Percentiles rank a stretch among this genome's conserved stretches.
These are phyloP conservation scores for Earliella scabrosa DNA, from an alignment of 1,284 basidiomycete genomes.

Conservation along the genomic window DNA sequence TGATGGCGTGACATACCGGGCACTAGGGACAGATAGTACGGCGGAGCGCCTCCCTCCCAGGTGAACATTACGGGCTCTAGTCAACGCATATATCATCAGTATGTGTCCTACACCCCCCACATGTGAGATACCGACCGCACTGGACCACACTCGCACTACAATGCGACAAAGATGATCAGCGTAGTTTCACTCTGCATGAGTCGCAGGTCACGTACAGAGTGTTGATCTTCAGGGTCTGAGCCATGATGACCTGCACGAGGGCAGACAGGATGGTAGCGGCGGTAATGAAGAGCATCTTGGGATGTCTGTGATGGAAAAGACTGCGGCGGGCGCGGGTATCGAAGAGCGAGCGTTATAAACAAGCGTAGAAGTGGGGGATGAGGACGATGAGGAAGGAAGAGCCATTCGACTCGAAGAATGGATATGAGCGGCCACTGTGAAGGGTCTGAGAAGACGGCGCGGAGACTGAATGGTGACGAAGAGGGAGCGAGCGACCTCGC, in stretches of 20 bases:
- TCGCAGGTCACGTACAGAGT: constrained; percentile 80
- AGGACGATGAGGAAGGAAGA: background rate
- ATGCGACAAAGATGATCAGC: background rate
- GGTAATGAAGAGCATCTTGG: constrained; percentile 55
- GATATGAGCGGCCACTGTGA: constrained; percentile 19
- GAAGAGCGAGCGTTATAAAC: constrained; percentile 13
- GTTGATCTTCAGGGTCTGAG: constrained; percentile 55
- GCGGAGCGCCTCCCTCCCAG: constrained; percentile 59
- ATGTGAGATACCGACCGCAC: constrained; percentile 51
- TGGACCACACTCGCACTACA: constrained; percentile 45
- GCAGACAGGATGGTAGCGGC: constrained; percentile 49
- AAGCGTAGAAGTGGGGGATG: background rate
- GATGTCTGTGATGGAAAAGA: constrained; percentile 3
- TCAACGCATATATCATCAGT: background rate
- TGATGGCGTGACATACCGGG: constrained; percentile 46
- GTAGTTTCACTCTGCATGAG: too few relatives aligned
- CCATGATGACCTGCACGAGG: constrained; percentile 49
- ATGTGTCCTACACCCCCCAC: background rate
- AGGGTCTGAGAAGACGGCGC: constrained; percentile 16
- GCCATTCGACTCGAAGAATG: background rate
- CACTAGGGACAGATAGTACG: constrained; percentile 70
- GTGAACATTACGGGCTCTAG: constrained; percentile 62
- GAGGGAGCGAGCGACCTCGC: background rate
- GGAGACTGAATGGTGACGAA: constrained; percentile 6
- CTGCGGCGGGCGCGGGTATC: constrained; percentile 15